Base-by-base conservation (phyloP, 2,329 filamentous ascomycete genomes). In the Knufia fluminis region DNA sequence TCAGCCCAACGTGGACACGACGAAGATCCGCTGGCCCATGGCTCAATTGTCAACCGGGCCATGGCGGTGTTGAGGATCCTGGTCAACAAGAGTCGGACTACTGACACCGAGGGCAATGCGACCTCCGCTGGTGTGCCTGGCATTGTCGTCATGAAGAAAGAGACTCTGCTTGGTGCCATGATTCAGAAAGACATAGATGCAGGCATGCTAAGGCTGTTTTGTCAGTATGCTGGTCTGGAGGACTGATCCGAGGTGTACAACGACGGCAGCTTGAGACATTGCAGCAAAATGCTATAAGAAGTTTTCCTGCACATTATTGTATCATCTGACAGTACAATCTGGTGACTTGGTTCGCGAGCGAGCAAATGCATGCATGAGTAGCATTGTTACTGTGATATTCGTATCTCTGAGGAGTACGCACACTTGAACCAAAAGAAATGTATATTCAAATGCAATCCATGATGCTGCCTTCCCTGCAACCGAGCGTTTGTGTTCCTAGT, bases 11-110 rank as follows among this genome's bases (percentile, higher is more conserved):
- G 46, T 58, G 61, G 14, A 23, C 62, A 63, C n/a, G 70, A 72
- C 35, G 59, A 63, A 4, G 68, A 73, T 54, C 61, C 62, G 9
- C 64, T 67, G 52, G 66, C 67, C 1, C 71, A 70, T 52, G 60
- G 63, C 36, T 69, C 69, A 4, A 84, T 91, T 31, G 79, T 84
- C 3, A 76, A 80, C 16, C 76, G 85, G 38, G 81, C 82, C 1
- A 71, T 88, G 41, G 78, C 79, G 8, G 74, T 88, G 47, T 66
- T 91, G n/a, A 76, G 78, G 54, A 77, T 77, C 52, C 65, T 91
- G 20, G 76, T 78, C 2, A 83, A 89, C 61, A 88, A 86, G 66
- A 69, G 70, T 12, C 70, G 69, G 46, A 67, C 78, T 74, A 28
- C 72, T 65, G 60, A 82, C 78, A 63, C 76, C 70, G 42, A n/a